phyloP scores from a whole-genome alignment of 1,139 yeast genomes.

The Candida buenavistaensis region DNA sequence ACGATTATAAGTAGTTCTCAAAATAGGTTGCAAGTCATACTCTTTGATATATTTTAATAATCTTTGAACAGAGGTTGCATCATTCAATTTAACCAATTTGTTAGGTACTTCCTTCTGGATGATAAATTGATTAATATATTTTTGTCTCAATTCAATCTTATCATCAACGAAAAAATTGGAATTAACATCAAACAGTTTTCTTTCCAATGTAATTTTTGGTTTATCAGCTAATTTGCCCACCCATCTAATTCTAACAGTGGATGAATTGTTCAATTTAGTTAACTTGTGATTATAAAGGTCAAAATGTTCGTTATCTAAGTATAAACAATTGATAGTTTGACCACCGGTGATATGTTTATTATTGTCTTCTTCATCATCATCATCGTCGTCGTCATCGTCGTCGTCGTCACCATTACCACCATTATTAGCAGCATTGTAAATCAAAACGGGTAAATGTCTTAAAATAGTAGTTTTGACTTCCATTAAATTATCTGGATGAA shows the following conservation, averaged over 20 bases:
- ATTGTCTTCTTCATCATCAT: slow-evolving; percentile 22
- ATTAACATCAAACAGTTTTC: slow-evolving; percentile 64
- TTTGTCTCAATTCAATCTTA: slow-evolving; percentile 72
- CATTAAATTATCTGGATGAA: slow-evolving; percentile 94
- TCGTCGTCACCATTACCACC: slow-evolving; percentile 38
- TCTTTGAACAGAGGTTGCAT: slow-evolving; percentile 34
- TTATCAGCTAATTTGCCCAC: slow-evolving; percentile 76
- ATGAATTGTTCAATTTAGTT: slow-evolving; percentile 64
- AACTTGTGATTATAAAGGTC: slow-evolving; percentile 85
- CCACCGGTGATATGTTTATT: slow-evolving; percentile 34
- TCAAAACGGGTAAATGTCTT: slow-evolving; percentile 89
- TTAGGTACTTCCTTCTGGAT: slow-evolving; percentile 38
- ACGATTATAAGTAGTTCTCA: slow-evolving; percentile 85
- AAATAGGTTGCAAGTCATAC: slow-evolving; percentile 74
- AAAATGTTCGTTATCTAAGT: slow-evolving; percentile 82
- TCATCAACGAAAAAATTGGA: slow-evolving; percentile 56
- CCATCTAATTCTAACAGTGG: slow-evolving; percentile 88
- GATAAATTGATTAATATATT: slow-evolving; percentile 33
- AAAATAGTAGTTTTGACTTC: slow-evolving; percentile 92
- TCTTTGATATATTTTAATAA: slow-evolving; percentile 63
- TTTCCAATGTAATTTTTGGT: slow-evolving; percentile 78
- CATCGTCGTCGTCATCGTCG: slow-evolving; percentile 37
- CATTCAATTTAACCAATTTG: slow-evolving; percentile 28
- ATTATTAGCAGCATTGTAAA: slow-evolving; percentile 55
- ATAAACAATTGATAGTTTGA: slow-evolving; percentile 82